Evolutionary conservation across 768 basidiomycete species (phyloP).

Genomic region (Rhizopogon salebrosus): DNA sequence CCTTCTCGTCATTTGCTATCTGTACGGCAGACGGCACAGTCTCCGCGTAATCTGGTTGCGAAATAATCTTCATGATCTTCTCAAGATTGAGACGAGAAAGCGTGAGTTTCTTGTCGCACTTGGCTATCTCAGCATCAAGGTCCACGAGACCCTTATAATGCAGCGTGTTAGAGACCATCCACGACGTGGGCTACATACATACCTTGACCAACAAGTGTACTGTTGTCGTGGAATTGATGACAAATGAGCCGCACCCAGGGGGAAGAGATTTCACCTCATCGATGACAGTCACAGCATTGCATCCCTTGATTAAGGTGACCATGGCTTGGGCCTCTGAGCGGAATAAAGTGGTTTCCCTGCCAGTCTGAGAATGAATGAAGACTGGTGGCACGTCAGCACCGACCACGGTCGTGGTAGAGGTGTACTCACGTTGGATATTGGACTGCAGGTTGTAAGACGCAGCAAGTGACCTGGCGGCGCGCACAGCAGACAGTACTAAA

Average conservation of each 20-base stretch:
- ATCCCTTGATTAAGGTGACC: conserved; percentile 80
- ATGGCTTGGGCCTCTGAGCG: conserved; percentile 72
- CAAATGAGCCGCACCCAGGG: conserved; percentile 79
- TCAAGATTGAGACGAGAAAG: conserved; percentile 63
- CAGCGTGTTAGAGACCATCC: background rate
- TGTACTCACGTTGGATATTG: conserved; percentile 68
- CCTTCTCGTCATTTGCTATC: conserved; percentile 76
- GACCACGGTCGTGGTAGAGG: background rate
- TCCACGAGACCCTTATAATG: conserved; percentile 77
- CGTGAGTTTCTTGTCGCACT: conserved; percentile 86
- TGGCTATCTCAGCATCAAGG: conserved; percentile 80
- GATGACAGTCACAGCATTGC: conserved; percentile 70
- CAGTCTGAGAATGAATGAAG: conserved; percentile 66
- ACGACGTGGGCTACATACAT: conserved; percentile 16
- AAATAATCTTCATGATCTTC: conserved; percentile 71
- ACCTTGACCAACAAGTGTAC: conserved; percentile 86
- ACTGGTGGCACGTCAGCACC: conserved; percentile 38
- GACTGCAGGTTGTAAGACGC: conserved; percentile 85
- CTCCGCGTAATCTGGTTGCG: conserved; percentile 70
- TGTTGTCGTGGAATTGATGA: conserved; percentile 69
- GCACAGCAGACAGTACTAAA: conserved; percentile 74
- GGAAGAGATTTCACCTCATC: conserved; percentile 56
- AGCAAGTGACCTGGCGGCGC: conserved; percentile 77
- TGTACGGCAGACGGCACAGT: conserved; percentile 80
- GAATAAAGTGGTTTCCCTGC: conserved; percentile 62